A percentile compares a stretch with the other conserved stretches of the same genome.
phyloP scores from a whole-genome alignment of 495 filamentous ascomycete species.

The Glarea lozoyensis region DNA sequence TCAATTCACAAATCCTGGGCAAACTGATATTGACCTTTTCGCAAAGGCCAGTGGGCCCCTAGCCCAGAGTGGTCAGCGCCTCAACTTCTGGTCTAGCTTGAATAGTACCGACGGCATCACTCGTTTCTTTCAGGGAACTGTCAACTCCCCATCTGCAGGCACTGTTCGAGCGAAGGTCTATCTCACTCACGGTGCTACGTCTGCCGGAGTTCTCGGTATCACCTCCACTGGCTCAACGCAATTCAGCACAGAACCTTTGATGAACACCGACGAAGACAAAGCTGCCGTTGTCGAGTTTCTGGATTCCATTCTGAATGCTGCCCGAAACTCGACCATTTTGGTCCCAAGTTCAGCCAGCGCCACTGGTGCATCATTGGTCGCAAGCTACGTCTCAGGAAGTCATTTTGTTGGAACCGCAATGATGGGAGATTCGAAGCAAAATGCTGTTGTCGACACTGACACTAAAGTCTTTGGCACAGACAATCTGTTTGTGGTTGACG shows the following conservation, averaged over 20 bases:
- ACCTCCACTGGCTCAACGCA: slow-evolving; percentile 20
- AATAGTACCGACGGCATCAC: slow-evolving; percentile 9
- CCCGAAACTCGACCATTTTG: too few species aligned
- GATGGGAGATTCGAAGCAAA: slow-evolving; percentile 17
- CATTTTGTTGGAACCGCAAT: slow-evolving; percentile 12
- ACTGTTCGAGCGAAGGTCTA: slow-evolving; percentile 28
- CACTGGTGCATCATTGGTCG: slow-evolving; percentile 9
- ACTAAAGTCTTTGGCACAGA: slow-evolving; percentile 54
- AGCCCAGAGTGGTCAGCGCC: slow-evolving; percentile 13
- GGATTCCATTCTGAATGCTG: too few species aligned
- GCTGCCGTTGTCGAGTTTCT: too few species aligned
- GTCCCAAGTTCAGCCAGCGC: too few species aligned
- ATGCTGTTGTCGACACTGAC: slow-evolving; percentile 50
- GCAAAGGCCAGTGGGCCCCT: slow-evolving; percentile 12
- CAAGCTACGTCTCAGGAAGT: background rate
- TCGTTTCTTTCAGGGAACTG: slow-evolving; percentile 16
- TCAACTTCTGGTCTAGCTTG: slow-evolving; percentile 15
- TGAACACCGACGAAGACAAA: slow-evolving; percentile 19
- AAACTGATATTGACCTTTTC: slow-evolving; percentile 23
- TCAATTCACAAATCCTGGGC: slow-evolving; percentile 30
- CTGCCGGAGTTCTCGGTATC: slow-evolving; percentile 24
- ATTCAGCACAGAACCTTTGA: slow-evolving; percentile 21
- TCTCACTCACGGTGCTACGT: slow-evolving; percentile 35
- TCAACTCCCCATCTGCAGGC: slow-evolving; percentile 15
- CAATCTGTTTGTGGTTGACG: slow-evolving; percentile 48